Conservation (phyloP, 176 grass and related monocot species). For the Chrysopogon serrulatus region DNA sequence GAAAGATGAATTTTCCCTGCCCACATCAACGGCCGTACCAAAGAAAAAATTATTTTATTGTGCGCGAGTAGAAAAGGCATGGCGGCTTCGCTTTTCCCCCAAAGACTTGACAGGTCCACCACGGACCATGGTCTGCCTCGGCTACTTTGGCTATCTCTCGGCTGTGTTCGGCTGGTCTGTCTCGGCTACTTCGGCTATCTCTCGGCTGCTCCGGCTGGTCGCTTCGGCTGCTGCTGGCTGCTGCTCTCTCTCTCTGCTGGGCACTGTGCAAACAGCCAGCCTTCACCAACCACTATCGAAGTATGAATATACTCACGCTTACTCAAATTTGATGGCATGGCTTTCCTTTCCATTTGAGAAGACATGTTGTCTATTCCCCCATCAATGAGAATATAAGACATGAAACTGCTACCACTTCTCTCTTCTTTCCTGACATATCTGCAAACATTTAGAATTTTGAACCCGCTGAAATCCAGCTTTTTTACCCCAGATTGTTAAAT, state of each 20-base stretch:
- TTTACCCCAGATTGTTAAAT: not conserved
- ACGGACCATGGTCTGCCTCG: no score
- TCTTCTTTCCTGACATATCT: no score
- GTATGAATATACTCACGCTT: no score
- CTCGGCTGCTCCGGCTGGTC: no score
- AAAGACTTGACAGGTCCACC: not conserved
- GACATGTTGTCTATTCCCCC: not conserved
- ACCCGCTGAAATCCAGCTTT: not conserved
- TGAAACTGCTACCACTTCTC: not conserved
- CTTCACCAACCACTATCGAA: not conserved
- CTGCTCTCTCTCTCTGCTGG: no score
- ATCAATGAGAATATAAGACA: no score
- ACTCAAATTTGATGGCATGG: not conserved
- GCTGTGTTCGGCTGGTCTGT: no score
- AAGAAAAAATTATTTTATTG: no score
- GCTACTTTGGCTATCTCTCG: no score
- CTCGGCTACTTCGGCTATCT: no score
- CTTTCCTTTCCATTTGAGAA: not conserved
- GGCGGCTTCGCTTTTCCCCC: not conserved
- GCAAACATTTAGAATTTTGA: not conserved
- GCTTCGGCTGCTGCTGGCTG: no score
- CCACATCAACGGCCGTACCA: not conserved
- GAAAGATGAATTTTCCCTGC: not conserved
- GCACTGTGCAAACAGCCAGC: no score
- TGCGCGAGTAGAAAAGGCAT: not conserved